Evolutionary conservation across 805 yeast species (phyloP).

Genomic region (Metschnikowia reukaufii): DNA sequence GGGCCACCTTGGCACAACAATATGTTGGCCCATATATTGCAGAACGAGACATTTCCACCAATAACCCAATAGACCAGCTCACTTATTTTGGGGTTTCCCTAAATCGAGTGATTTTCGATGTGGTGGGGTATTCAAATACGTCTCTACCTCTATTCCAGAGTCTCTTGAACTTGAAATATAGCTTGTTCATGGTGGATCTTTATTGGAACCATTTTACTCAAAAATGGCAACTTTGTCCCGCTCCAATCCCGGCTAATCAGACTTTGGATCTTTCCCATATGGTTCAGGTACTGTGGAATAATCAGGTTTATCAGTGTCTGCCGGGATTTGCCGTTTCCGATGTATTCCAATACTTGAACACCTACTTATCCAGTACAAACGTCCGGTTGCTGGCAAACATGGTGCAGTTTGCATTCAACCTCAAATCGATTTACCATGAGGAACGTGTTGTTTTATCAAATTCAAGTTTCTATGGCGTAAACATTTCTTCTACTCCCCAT

Average conservation of each 20-base stretch:
- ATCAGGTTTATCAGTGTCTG: conserved; percentile 27
- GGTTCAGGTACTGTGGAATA: conserved; percentile 28
- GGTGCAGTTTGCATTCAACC: conserved; percentile 31
- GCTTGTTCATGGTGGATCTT: conserved; percentile 38
- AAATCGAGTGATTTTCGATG: conserved; percentile 28
- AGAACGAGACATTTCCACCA: conserved; percentile 36
- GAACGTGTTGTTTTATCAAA: not conserved
- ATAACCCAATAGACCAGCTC: conserved; percentile 35
- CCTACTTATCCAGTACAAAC: conserved; percentile 28
- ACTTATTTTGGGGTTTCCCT: conserved; percentile 34
- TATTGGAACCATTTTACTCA: conserved; percentile 50
- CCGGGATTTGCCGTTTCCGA: conserved; percentile 26
- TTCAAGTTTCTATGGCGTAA: not conserved
- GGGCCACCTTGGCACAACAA: conserved; percentile 10
- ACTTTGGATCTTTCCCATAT: conserved; percentile 19
- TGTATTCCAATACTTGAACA: conserved; percentile 22
- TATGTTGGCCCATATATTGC: conserved; percentile 27
- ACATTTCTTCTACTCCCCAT: not conserved
- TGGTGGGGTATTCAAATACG: conserved; percentile 27
- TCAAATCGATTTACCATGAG: conserved; percentile 30
- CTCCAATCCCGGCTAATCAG: conserved; percentile 33
- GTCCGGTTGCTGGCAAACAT: conserved; percentile 34
- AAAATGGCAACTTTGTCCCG: conserved; percentile 58
- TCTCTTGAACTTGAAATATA: conserved; percentile 19
- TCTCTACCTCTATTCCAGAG: conserved; percentile 9